Percentiles rank a stretch among this genome's conserved stretches.
These are phyloP conservation scores for Coemansia sp. DNA, from an alignment of 192 early-diverging fungal genomes.

Conservation along the genomic window DNA sequence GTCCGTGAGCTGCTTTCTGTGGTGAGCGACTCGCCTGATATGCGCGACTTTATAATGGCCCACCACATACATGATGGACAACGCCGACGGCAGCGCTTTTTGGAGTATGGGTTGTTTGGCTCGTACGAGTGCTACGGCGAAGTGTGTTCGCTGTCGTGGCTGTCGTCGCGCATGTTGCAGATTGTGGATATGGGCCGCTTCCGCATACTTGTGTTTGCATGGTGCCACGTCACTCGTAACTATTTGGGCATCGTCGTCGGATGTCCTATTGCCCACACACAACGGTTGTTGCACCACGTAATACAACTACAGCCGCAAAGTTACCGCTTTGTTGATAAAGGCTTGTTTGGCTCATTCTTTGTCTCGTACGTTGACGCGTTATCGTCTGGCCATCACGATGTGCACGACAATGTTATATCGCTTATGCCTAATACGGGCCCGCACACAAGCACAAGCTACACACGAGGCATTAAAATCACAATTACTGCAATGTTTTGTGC, in stretches of 20 bases:
- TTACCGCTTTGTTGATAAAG: conserved; percentile 30
- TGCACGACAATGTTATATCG: conserved; percentile 17
- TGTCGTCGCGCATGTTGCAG: conserved; percentile 48
- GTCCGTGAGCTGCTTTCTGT: conserved; percentile 42
- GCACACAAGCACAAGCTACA: conserved; percentile 17
- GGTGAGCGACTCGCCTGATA: conserved; percentile 31
- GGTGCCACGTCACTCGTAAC: conserved; percentile 36
- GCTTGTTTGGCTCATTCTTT: conserved; percentile 46
- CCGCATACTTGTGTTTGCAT: conserved; percentile 38
- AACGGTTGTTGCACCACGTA: conserved; percentile 37
- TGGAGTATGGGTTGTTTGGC: conserved; percentile 37
- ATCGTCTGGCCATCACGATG: conserved; percentile 22
- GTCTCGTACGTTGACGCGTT: conserved; percentile 26
- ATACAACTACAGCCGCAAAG: conserved; percentile 42
- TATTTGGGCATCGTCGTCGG: conserved; percentile 40
- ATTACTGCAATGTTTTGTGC: conserved; percentile 47
- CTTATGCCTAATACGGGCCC: conserved; percentile 47
- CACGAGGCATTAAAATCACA: conserved; percentile 35
- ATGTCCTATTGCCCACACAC: conserved; percentile 10
- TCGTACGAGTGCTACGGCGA: conserved; percentile 47
- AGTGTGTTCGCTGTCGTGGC: conserved; percentile 43
- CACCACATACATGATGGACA: conserved; percentile 52
- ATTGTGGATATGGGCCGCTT: conserved; percentile 28
- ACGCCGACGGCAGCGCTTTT: conserved; percentile 22
- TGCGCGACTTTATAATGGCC: conserved; percentile 46